phyloP scores from a whole-genome alignment of 768 basidiomycete genomes.

The Candolleomyces efflorescens region DNA sequence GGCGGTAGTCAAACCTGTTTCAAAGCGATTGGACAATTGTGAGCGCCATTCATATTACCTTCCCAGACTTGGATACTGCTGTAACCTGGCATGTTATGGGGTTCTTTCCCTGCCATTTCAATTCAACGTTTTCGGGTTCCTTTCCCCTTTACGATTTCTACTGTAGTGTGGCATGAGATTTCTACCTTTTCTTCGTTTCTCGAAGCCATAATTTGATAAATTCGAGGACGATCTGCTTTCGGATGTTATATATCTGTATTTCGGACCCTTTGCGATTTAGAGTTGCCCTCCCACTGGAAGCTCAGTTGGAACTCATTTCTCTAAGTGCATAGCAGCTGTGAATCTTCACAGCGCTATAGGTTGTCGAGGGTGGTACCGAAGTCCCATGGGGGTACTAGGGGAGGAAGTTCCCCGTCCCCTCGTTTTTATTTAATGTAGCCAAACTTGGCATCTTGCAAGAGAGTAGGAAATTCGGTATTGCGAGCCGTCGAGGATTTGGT shows the following conservation, averaged over 20 bases:
- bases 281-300: no score
- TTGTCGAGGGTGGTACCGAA: not conserved
- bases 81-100: not conserved
- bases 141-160: no score
- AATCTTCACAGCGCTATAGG: not conserved
- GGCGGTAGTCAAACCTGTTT: slow-evolving; percentile 30
- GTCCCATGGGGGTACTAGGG: not conserved
- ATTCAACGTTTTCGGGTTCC: not conserved
- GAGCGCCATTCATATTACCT: not conserved
- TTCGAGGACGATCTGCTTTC: no score
- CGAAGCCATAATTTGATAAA: no score
- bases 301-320: no score
- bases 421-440: not conserved
- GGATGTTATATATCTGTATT: no score
- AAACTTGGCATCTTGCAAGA: not conserved
- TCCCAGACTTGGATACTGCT: not conserved
- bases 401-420: not conserved
- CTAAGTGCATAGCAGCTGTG: no score
- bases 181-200: no score
- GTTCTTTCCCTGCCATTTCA: not conserved
- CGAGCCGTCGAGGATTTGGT: no score
- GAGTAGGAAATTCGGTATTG: no score
- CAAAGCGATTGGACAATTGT: not conserved
- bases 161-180: no score
- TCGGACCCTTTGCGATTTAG: no score